Evolutionary conservation across 208 protist genomes (phyloP), one percentile per base, ranked within the genome.

Genomic region (Vickermania spadyakhi): DNA sequence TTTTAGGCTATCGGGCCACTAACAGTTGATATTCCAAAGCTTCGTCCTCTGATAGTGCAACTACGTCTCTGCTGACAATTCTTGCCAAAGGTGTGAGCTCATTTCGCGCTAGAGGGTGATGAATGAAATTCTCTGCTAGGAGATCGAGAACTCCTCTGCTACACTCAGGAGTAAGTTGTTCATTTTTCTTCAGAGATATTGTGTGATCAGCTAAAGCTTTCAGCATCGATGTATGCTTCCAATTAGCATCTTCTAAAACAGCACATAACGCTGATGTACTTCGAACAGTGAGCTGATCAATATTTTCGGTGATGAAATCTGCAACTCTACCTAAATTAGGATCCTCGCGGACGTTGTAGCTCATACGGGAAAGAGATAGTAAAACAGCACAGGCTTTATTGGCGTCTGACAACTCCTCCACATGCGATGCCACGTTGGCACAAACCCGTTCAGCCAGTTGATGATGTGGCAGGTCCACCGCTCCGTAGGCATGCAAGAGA

Each of bases 91-190:
- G n/a, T n/a, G 84, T 81, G 23, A 91, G 74, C 7, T 77, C 59
- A 25, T 64, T 57, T 13, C 88, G 73, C 21, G 81, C 82, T 11
- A 36, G 54, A 3, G 61, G 60, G 60, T 89, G 72, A 52, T 82
- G 78, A 11, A 86, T 56, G 29, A 73, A 61, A 49, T 75, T 80
- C 11, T 22, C 56, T 1, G 59, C 72, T 3, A 94, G 70, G 18
- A 73, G 75, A 49, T 94, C 88, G 26, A 94, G 65, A 41, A 87
- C 75, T 0, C 66, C 66, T 36, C 88, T 75, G 14, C 75, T 71
- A 22, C 60, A 66, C 23, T 58, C 49, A 0, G 75, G 50, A 45
- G 77, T 66, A 31, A 90, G 63, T 31, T 59, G 22, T 31, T 81
- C 41, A 31, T 80, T 13, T 22, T 31, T 3, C 55, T 67, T 52